These are phyloP conservation scores for Cryptococcus sp. DNA, from an alignment of 1,284 basidiomycete species.

Conservation along the genomic window DNA sequence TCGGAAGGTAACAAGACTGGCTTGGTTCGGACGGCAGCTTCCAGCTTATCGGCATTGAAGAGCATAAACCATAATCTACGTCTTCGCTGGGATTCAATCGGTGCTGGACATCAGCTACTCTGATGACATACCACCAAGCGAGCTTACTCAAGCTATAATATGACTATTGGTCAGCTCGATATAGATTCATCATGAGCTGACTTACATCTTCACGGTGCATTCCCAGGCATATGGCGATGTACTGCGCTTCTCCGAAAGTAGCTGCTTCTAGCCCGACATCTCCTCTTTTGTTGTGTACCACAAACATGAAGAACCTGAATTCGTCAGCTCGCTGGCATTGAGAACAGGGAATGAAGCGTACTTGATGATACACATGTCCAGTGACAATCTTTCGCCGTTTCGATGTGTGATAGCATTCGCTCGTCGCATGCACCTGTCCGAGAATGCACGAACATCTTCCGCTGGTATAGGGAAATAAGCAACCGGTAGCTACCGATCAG, in stretches of 20 bases:
- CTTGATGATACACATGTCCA: constrained; percentile 23
- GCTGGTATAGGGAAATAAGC: constrained; percentile 20
- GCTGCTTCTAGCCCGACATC: constrained; percentile 18
- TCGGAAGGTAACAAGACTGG: constrained; percentile 23
- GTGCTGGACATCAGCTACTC: constrained; percentile 8
- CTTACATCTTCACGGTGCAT: constrained; percentile 25
- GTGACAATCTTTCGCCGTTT: constrained; percentile 3
- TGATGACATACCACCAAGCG: neutral
- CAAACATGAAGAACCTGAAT: constrained; percentile 14
- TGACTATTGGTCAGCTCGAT: neutral
- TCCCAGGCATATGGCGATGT: constrained; percentile 17
- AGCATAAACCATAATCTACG: constrained; percentile 22
- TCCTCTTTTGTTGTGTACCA: constrained; percentile 28
- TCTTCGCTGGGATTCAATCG: constrained; percentile 24
- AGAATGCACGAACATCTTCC: constrained; percentile 16
- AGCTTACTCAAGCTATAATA: neutral
- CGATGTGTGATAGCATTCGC: constrained; percentile 9
- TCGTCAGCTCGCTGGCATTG: neutral
- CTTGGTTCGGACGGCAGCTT: constrained; percentile 15
- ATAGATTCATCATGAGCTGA: neutral
- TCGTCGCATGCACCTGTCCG: constrained; percentile 19
- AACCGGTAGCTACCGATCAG: constrained; percentile 12
- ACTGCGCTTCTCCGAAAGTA: constrained; percentile 19
- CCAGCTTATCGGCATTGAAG: constrained; percentile 30
- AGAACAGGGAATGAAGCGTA: constrained; percentile 6